Base-by-base conservation (phyloP, 2,329 filamentous ascomycete species). In the Fusarium xyrophilum region DNA sequence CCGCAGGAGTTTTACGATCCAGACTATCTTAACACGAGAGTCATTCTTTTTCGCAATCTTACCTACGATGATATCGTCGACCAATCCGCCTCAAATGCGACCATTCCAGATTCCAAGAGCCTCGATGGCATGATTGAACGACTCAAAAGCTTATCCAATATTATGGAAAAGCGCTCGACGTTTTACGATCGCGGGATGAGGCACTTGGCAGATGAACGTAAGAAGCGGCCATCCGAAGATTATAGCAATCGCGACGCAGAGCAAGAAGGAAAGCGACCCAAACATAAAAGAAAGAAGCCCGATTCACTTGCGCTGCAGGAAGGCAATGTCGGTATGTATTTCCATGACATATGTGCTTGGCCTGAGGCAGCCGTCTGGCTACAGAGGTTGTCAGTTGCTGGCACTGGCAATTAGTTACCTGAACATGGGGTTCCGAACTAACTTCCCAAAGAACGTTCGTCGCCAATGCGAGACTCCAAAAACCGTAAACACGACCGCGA, bases 211-310 rank as follows among this genome's bases (percentile, higher is more conserved):
- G 83, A 85, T 72, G 85, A 86, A 75, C 84, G 89, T 54, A 92
- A 92, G 76, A 86, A 88, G 42, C 81, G 85, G 68, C 80, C 84
- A 42, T 85, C 88, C 33, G 85, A 88, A 58, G 85, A 89, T 55
- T 81, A 78, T 47, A 81, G 82, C 59, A 79, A 80, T 62, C 83
- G 83, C 72, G 75, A 83, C 55, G 83, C 78, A 30, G 85, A 86
- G 44, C 82, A 82, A 64, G 82, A 83, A 54, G 78, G 80, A 25
- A 87, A 87, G 73, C 86, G 87, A 75, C 80, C 83, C 27, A 93
- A 94, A 77, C 85, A 91, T 69, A 93, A 92, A 84, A 93, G 92
- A 82, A 89, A 91, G 76, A 93, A 93, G 80, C 91, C 86, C 11
- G 88, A 89, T 60, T 83, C 78, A 56, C 80, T 86, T 33, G 82